These are phyloP conservation scores for Setaria italica DNA, from an alignment of 202 grass and related monocot genomes.

Conservation along the genomic window DNA sequence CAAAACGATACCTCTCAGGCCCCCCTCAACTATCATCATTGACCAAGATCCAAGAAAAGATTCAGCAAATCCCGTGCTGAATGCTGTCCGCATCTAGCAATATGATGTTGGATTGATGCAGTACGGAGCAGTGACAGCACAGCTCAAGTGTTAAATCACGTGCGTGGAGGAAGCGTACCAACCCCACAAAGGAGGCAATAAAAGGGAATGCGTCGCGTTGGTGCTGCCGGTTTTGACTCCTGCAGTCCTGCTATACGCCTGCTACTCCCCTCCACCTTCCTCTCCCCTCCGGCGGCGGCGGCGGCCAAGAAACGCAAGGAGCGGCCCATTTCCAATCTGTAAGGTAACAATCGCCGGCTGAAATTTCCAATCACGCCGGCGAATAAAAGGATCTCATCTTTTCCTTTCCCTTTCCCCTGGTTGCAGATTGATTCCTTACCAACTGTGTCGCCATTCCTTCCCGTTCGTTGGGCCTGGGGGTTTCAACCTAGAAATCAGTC, in stretches of 20 bases:
- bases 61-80: background rate
- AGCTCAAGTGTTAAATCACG: background rate
- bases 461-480: background rate
- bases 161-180: background rate
- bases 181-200: background rate
- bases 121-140: background rate
- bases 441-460: conserved; percentile 30
- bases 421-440: conserved; percentile 51
- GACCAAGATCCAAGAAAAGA: background rate
- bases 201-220: conserved; percentile 16
- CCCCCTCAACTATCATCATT: background rate
- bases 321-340: background rate
- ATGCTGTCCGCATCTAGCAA: background rate
- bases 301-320: conserved; percentile 12
- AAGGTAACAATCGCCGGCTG: background rate
- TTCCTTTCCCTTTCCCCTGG: background rate
- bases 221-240: conserved; percentile 30
- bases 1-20: no score
- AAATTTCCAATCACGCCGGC: conserved; percentile 39
- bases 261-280: background rate
- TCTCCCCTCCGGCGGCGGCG: conserved; percentile 30
- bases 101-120: background rate
- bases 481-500: conserved; percentile 6
- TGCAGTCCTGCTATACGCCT: background rate
- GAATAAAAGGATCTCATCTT: background rate